Percentiles rank a stretch among this genome's conserved stretches.
phyloP scores from a whole-genome alignment of 345 rosid species.

The Brassica incana region DNA sequence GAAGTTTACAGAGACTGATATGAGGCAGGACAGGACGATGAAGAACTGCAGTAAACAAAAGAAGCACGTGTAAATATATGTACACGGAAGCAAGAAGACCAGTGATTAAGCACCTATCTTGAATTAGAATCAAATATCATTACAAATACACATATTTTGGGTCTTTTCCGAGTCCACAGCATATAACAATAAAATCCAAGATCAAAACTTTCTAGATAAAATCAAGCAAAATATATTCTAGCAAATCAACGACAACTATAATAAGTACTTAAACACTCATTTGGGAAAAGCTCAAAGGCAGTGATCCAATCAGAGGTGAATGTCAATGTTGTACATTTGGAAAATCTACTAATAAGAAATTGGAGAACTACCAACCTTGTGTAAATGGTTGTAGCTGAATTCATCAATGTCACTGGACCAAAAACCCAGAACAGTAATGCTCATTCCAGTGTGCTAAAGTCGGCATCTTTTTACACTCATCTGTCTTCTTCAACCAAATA shows the following conservation, averaged over 20 bases:
- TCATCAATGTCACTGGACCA: neutral
- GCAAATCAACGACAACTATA: too few species aligned
- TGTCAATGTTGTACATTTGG: neutral
- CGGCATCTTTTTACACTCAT: too few species aligned
- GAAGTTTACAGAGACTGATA: slow-evolving; percentile 98
- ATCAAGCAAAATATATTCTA: too few species aligned
- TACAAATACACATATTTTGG: too few species aligned
- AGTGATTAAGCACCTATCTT: neutral
- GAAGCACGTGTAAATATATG: slow-evolving; percentile 12
- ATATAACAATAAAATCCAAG: too few species aligned
- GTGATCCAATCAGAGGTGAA: neutral
- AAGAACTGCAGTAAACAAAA: slow-evolving; percentile 77
- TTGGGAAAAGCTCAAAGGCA: too few species aligned
- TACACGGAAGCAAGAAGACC: slow-evolving; percentile 1
- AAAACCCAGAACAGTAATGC: neutral
- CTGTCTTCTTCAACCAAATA: too few species aligned
- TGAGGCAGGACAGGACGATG: slow-evolving; percentile 96
- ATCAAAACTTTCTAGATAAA: too few species aligned
- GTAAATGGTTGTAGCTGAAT: neutral
- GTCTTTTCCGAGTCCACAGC: too few species aligned
- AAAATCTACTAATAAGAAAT: neutral
- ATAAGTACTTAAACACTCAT: too few species aligned
- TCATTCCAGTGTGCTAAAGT: neutral
- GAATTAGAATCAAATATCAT: too few species aligned
- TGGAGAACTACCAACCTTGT: neutral